A percentile compares a stretch with the other conserved stretches of the same genome.
Conservation (phyloP, 2,329 filamentous ascomycete species). For the Sporothrix inflata region DNA sequence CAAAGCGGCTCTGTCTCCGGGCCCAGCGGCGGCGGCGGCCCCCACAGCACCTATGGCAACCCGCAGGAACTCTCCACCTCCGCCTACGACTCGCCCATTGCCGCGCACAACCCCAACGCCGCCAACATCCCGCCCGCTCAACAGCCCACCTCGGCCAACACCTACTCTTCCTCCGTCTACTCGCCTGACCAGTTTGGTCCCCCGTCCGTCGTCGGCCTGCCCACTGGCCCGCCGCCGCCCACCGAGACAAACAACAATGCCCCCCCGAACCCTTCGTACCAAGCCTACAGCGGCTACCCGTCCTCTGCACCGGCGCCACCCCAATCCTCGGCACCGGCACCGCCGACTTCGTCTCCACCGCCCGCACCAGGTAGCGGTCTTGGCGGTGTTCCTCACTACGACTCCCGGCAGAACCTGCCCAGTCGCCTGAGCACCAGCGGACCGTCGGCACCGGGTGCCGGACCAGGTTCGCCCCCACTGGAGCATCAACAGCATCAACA, state of each 20-base stretch:
- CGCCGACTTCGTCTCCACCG: slow-evolving; percentile 42
- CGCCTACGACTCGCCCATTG: slow-evolving; percentile 74
- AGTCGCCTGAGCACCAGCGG: slow-evolving; percentile 37
- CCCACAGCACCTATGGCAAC: slow-evolving; percentile 69
- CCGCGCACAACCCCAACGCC: slow-evolving; percentile 55
- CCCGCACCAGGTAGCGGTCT: slow-evolving; percentile 43
- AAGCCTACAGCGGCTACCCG: slow-evolving; percentile 44
- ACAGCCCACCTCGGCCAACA: slow-evolving; percentile 42
- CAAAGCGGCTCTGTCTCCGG: slow-evolving; percentile 44
- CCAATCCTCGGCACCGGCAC: slow-evolving; percentile 42
- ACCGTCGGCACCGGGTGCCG: not conserved
- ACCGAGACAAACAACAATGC: slow-evolving; percentile 39
- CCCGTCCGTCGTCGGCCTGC: slow-evolving; percentile 37
- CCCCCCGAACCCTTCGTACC: slow-evolving; percentile 34
- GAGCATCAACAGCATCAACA: slow-evolving; percentile 46
- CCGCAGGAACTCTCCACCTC: slow-evolving; percentile 80
- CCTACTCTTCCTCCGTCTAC: slow-evolving; percentile 53
- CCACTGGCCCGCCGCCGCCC: slow-evolving; percentile 38
- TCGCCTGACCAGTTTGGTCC: slow-evolving; percentile 52
- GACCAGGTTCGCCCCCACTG: slow-evolving; percentile 26
- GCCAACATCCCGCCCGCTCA: not conserved
- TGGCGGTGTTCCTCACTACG: slow-evolving; percentile 39
- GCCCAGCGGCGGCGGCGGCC: slow-evolving; percentile 51
- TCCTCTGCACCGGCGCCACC: slow-evolving; percentile 33
- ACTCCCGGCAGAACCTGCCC: slow-evolving; percentile 52